These are phyloP conservation scores for Fusarium annulatum DNA, from an alignment of 2,329 filamentous ascomycete genomes.

Conservation along the genomic window DNA sequence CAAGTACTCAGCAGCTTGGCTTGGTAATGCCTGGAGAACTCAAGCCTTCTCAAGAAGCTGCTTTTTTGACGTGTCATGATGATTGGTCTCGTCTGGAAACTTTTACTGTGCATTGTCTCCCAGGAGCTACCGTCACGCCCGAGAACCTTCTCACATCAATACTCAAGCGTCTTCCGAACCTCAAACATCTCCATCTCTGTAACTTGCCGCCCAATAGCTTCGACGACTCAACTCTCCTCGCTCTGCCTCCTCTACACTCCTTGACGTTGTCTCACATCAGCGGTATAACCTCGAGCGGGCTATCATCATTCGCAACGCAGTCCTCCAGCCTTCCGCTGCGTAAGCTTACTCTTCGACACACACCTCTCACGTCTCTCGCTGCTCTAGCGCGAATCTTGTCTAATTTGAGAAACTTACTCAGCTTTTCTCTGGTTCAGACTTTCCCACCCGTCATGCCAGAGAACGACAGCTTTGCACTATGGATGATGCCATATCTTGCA, in stretches of 20 bases:
- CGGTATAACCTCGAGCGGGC: constrained; percentile 66
- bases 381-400: constrained; percentile 69
- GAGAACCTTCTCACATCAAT: constrained; percentile 63
- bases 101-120: constrained; percentile 68
- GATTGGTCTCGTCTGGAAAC: constrained; percentile 67
- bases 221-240: constrained; percentile 65
- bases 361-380: constrained; percentile 66
- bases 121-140: constrained; percentile 65
- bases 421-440: constrained; percentile 66
- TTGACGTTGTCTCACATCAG: constrained; percentile 66
- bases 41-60: constrained; percentile 50
- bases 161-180: constrained; percentile 61
- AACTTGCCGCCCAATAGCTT: constrained; percentile 67
- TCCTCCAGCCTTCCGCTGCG: constrained; percentile 58
- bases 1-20: constrained; percentile 47
- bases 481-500: constrained; percentile 73
- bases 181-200: constrained; percentile 70
- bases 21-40: constrained; percentile 47
- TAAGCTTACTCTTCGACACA: constrained; percentile 65
- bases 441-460: constrained; percentile 65
- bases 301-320: constrained; percentile 67
- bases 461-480: constrained; percentile 64
- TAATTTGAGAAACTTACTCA: constrained; percentile 60
- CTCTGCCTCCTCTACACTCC: constrained; percentile 64
- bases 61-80: constrained; percentile 63